phyloP scores from a whole-genome alignment of 352 stramenopile species.

The Phytophthora citricola region DNA sequence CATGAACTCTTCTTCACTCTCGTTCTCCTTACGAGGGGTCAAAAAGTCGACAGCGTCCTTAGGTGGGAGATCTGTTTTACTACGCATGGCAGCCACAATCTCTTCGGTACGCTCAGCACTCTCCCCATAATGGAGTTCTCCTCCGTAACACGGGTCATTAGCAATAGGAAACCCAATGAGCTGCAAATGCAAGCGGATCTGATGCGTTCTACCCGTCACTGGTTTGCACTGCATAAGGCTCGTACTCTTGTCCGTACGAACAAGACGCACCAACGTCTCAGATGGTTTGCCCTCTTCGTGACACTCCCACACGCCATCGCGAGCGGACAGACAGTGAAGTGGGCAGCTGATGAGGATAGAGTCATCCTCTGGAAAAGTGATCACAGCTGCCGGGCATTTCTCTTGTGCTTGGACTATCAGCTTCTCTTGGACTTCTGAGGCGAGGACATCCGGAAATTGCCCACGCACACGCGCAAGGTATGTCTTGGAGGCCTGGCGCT shows the following conservation, averaged over 20 bases:
- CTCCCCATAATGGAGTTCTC: slow-evolving; percentile 92
- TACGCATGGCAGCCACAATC: slow-evolving; percentile 54
- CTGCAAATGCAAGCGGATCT: slow-evolving; percentile 97
- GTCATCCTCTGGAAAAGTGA: slow-evolving; percentile 61
- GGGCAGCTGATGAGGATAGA: slow-evolving; percentile 84
- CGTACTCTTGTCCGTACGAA: slow-evolving; percentile 66
- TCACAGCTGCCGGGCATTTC: slow-evolving; percentile 55
- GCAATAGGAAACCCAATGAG: slow-evolving; percentile 94
- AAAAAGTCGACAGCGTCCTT: slow-evolving; percentile 64
- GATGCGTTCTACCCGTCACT: slow-evolving; percentile 96
- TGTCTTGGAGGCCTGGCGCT: slow-evolving; percentile 91
- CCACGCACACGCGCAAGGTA: slow-evolving; percentile 95
- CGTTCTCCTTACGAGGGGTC: slow-evolving; percentile 53
- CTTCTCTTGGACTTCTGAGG: slow-evolving; percentile 42
- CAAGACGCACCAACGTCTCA: slow-evolving; percentile 73
- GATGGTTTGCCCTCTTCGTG: slow-evolving; percentile 83
- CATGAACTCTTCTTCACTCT: slow-evolving; percentile 81
- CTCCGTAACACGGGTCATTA: slow-evolving; percentile 98
- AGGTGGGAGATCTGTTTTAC: slow-evolving; percentile 40
- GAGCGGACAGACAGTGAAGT: slow-evolving; percentile 80
- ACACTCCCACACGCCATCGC: slow-evolving; percentile 87
- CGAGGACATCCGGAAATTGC: slow-evolving; percentile 75
- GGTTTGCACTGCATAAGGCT: slow-evolving; percentile 94
- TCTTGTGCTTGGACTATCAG: slow-evolving; percentile 44
- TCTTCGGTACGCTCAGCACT: slow-evolving; percentile 47